phyloP scores from a whole-genome alignment of 2,329 filamentous ascomycete species.

The Diaporthe sp. region DNA sequence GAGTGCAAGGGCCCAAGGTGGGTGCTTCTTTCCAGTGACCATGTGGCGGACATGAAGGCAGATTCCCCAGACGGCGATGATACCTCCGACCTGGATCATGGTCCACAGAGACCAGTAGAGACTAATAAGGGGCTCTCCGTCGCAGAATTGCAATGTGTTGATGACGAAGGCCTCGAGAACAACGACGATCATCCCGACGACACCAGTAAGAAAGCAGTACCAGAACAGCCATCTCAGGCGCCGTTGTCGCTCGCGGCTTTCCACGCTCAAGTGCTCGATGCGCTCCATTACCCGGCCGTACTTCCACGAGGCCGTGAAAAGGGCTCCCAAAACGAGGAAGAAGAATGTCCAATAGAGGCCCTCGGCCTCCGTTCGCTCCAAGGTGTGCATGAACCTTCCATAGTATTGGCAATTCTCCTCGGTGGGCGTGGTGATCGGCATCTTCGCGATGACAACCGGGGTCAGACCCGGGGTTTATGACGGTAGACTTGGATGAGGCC shows the following conservation, averaged over 20 bases:
- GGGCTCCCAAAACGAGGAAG: slow-evolving; percentile 27
- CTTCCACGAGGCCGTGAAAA: slow-evolving; percentile 40
- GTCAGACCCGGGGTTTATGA: slow-evolving; percentile 40
- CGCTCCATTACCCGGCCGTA: slow-evolving; percentile 37
- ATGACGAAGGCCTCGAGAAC: slow-evolving; percentile 69
- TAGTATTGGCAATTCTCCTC: slow-evolving; percentile 40
- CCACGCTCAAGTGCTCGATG: slow-evolving; percentile 31
- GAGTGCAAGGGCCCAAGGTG: slow-evolving; percentile 71
- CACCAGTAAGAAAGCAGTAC: slow-evolving; percentile 60
- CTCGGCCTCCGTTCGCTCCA: slow-evolving; percentile 33
- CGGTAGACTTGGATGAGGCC: background rate
- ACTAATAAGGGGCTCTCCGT: slow-evolving; percentile 71
- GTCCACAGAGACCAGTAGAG: slow-evolving; percentile 75
- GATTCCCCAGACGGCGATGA: slow-evolving; percentile 71
- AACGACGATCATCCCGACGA: slow-evolving; percentile 59
- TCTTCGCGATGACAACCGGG: slow-evolving; percentile 3
- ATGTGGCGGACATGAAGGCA: slow-evolving; percentile 67
- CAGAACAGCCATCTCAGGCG: slow-evolving; percentile 57
- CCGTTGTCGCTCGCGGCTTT: slow-evolving; percentile 50
- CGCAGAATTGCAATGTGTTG: slow-evolving; percentile 70
- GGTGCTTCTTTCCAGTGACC: slow-evolving; percentile 64
- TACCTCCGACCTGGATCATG: slow-evolving; percentile 69
- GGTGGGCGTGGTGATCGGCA: slow-evolving; percentile 24
- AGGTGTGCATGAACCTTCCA: slow-evolving; percentile 36
- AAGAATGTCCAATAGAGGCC: slow-evolving; percentile 39